A percentile compares a stretch with the other conserved stretches of the same genome.
Conservation (phyloP, 805 yeast species). For the Suhomyces sp. region DNA sequence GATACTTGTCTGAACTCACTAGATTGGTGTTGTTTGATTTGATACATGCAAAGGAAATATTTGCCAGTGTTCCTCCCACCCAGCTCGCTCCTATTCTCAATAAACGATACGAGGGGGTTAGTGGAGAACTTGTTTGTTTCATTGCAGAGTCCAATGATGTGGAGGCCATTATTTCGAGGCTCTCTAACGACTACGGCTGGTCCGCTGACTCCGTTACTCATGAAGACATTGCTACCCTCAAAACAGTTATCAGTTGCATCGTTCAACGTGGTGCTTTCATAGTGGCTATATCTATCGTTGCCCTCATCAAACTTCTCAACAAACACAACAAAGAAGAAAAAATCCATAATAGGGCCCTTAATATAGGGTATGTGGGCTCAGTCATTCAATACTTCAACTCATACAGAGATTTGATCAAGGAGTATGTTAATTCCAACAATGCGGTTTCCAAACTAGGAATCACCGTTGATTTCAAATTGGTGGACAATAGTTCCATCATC, state of each 20-base stretch:
- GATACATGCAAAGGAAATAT: constrained; percentile 27
- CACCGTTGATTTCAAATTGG: constrained; percentile 35
- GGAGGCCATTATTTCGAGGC: constrained; percentile 16
- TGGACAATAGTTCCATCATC: constrained; percentile 48
- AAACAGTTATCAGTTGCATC: constrained; percentile 35
- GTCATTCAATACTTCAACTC: constrained; percentile 44
- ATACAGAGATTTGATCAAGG: constrained; percentile 33
- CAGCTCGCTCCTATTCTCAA: constrained; percentile 14
- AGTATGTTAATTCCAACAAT: constrained; percentile 23
- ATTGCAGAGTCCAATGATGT: constrained; percentile 31
- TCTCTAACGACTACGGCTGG: constrained; percentile 25
- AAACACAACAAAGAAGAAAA: constrained; percentile 19
- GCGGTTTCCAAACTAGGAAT: constrained; percentile 25
- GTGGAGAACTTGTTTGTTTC: constrained; percentile 43
- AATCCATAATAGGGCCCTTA: constrained; percentile 17
- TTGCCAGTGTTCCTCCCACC: constrained; percentile 16
- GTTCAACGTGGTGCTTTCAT: constrained; percentile 46
- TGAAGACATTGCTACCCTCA: constrained; percentile 29
- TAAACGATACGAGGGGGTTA: constrained; percentile 28
- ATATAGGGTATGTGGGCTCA: constrained; percentile 53
- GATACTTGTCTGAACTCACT: constrained; percentile 55
- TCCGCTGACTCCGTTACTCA: constrained; percentile 14
- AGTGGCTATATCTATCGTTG: constrained; percentile 42
- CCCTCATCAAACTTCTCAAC: constrained; percentile 31
- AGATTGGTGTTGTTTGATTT: constrained; percentile 43